phyloP scores from a whole-genome alignment of 2,329 filamentous ascomycete species.

The Nemania abortiva region DNA sequence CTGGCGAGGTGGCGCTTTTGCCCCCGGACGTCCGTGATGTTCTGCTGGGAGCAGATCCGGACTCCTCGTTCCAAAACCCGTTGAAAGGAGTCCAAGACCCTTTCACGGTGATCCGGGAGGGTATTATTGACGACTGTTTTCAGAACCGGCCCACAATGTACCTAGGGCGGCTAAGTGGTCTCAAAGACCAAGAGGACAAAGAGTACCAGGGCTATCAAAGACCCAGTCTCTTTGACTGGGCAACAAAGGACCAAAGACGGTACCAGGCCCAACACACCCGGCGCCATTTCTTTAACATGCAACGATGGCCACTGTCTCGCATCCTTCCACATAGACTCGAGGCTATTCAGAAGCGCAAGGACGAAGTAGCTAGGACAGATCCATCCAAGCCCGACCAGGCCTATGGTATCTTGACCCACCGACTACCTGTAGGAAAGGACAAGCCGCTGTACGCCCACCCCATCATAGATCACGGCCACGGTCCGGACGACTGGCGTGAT shows the following conservation, averaged over 20 bases:
- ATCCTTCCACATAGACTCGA: conserved; percentile 52
- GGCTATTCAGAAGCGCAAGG: conserved; percentile 48
- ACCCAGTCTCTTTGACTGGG: conserved; percentile 51
- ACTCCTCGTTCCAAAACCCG: conserved; percentile 35
- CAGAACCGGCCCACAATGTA: conserved; percentile 59
- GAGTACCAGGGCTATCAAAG: conserved; percentile 42
- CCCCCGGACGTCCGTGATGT: conserved; percentile 48
- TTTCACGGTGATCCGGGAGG: conserved; percentile 52
- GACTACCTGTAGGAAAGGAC: conserved; percentile 35
- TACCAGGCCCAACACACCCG: conserved; percentile 50
- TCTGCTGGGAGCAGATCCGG: conserved; percentile 51
- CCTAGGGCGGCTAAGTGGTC: conserved; percentile 50
- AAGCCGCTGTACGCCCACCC: conserved; percentile 31
- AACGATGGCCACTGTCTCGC: conserved; percentile 61
- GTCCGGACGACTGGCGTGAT: conserved; percentile 8
- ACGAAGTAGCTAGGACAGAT: conserved; percentile 49
- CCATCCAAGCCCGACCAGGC: conserved; percentile 47
- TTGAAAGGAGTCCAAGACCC: conserved; percentile 37
- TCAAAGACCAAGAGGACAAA: conserved; percentile 42
- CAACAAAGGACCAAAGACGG: conserved; percentile 47
- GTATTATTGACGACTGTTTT: conserved; percentile 59
- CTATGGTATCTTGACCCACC: conserved; percentile 44
- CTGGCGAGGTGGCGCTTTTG: conserved; percentile 42
- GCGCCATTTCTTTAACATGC: conserved; percentile 58
- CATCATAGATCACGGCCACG: conserved; percentile 22